Conservation (phyloP, 352 stramenopile genomes). For the Phytophthora ramorum region DNA sequence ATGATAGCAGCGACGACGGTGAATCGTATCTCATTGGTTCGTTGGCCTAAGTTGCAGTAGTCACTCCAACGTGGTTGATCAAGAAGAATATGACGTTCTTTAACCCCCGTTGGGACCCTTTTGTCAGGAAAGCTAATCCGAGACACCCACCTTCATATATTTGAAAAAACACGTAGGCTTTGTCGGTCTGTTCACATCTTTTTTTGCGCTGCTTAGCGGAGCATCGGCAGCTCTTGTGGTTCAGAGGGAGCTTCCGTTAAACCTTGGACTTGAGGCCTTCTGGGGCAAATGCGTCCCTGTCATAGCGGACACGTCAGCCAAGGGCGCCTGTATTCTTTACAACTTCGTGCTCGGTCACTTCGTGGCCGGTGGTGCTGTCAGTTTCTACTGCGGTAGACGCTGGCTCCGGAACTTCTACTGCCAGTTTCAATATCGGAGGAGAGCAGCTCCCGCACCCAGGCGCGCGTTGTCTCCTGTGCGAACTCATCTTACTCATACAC, state of each 20-base stretch:
- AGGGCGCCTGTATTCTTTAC: neutral
- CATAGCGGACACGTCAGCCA: no score
- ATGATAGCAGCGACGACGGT: conserved; percentile 45
- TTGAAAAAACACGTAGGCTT: conserved; percentile 22
- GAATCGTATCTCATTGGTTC: conserved; percentile 42
- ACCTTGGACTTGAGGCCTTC: conserved; percentile 30
- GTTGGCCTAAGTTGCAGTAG: conserved; percentile 27
- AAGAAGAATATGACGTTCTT: conserved; percentile 6
- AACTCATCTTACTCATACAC: conserved; percentile 30
- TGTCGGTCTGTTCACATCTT: neutral
- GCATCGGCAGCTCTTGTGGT: conserved; percentile 2
- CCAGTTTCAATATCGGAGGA: neutral
- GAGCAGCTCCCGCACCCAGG: neutral
- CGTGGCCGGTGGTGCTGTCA: neutral
- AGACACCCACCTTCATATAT: conserved; percentile 22
- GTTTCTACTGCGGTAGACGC: neutral
- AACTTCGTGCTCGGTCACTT: neutral
- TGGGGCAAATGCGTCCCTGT: neutral
- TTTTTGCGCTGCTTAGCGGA: no score
- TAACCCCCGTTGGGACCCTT: conserved; percentile 1
- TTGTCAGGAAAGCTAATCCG: conserved; percentile 14
- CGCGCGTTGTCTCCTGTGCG: conserved; percentile 13
- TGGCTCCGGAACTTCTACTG: neutral
- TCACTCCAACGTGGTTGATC: neutral
- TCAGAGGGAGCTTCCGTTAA: conserved; percentile 25